These are phyloP conservation scores for Aspergillus sp. DNA, from an alignment of 2,329 filamentous ascomycete genomes.

Conservation along the genomic window DNA sequence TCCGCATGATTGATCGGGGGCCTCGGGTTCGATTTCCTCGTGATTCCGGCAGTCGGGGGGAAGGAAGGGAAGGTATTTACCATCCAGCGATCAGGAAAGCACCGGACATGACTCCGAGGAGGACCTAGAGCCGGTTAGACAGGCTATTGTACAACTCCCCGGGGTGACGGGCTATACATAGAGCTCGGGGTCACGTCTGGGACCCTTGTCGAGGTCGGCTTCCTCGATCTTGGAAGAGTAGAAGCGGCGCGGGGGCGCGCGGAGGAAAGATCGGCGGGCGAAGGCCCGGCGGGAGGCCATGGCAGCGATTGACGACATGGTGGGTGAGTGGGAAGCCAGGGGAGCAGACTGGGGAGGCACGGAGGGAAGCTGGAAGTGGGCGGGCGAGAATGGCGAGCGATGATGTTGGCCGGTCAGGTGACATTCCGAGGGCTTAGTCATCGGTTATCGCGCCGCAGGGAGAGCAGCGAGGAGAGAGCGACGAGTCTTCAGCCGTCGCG, in stretches of 20 bases:
- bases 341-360: conserved; percentile 10
- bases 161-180: conserved; percentile 46
- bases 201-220: conserved; percentile 50
- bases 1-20: conserved; percentile 4
- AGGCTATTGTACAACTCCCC: conserved; percentile 1
- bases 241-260: conserved; percentile 33
- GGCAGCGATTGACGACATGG: conserved; percentile 35
- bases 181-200: conserved; percentile 64
- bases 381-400: not conserved
- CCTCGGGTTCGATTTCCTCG: no score
- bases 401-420: not conserved
- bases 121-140: conserved; percentile 52
- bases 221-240: conserved; percentile 39
- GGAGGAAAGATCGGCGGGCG: conserved; percentile 31
- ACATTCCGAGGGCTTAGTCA: not conserved
- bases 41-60: conserved; percentile 2
- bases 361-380: conserved; percentile 4
- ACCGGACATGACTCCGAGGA: conserved; percentile 82
- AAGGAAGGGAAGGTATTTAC: conserved; percentile 25
- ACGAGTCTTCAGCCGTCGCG: not conserved
- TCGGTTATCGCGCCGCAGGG: conserved; percentile 12
- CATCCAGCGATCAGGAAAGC: conserved; percentile 82
- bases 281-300: conserved; percentile 34
- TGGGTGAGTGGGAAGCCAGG: conserved; percentile 12
- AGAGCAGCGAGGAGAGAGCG: no score